Evolutionary conservation across 768 basidiomycete species (phyloP).

Genomic region (Termitomyces sp.): DNA sequence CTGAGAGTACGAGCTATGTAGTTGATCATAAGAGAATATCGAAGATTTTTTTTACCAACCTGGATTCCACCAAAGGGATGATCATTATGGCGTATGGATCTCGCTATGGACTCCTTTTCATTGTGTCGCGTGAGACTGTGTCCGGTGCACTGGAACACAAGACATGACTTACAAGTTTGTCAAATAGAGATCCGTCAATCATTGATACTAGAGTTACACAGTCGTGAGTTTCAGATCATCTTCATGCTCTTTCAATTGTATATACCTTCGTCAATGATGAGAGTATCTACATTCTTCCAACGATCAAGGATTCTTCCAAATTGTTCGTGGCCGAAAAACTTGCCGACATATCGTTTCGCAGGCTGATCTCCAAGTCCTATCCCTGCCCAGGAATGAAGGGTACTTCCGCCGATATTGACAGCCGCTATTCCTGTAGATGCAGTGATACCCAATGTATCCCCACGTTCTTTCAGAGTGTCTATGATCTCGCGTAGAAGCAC

Average conservation of each 20-base stretch:
- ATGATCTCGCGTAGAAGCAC: slow-evolving; percentile 78
- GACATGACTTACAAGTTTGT: slow-evolving; percentile 57
- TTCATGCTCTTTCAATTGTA: background rate
- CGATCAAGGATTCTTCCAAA: slow-evolving; percentile 39
- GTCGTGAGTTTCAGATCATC: background rate
- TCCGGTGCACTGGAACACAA: background rate
- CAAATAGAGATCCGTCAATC: slow-evolving; percentile 77
- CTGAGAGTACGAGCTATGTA: slow-evolving; percentile 70
- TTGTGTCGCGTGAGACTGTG: slow-evolving; percentile 9
- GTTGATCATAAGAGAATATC: background rate
- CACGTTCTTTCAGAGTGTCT: slow-evolving; percentile 26
- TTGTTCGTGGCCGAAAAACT: slow-evolving; percentile 39
- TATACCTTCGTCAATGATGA: slow-evolving; percentile 86
- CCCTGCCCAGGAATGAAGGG: slow-evolving; percentile 81
- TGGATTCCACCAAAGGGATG: slow-evolving; percentile 85
- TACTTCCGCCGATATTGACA: slow-evolving; percentile 77
- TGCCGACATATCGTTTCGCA: slow-evolving; percentile 46
- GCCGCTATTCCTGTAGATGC: slow-evolving; percentile 80
- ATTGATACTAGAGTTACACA: slow-evolving; percentile 67
- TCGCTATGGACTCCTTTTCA: slow-evolving; percentile 60
- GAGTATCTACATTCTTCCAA: slow-evolving; percentile 57
- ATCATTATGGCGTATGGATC: slow-evolving; percentile 42
- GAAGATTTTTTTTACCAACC: slow-evolving; percentile 28
- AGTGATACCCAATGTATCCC: slow-evolving; percentile 56
- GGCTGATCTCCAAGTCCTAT: slow-evolving; percentile 67